phyloP scores from a whole-genome alignment of 371 early-diverging fungal genomes.

The Mortierella sp. region DNA sequence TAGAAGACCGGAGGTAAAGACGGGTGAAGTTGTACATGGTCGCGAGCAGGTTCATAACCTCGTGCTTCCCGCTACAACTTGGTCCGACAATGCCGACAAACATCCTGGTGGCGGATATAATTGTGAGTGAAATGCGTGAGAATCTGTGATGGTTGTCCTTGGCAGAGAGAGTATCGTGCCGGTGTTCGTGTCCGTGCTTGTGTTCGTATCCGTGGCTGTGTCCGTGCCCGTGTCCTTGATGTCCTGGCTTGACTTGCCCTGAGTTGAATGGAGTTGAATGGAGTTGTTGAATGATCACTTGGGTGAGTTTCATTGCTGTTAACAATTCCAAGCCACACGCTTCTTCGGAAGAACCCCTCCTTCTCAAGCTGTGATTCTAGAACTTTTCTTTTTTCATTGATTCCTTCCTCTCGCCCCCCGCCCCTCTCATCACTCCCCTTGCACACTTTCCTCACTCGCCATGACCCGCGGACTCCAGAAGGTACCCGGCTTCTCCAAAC shows the following conservation, averaged over 20 bases:
- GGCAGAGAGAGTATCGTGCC: neutral
- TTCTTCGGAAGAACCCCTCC: neutral
- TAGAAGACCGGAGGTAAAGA: constrained; percentile 44
- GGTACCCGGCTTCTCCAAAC: constrained; percentile 14
- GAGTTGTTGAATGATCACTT: neutral
- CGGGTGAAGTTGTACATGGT: constrained; percentile 65
- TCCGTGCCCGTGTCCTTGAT: neutral
- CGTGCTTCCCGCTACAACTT: constrained; percentile 79
- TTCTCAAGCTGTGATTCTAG: neutral
- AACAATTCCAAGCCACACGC: neutral
- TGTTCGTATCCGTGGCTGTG: neutral
- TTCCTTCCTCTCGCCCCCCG: neutral
- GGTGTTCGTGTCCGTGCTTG: neutral
- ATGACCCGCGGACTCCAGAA: constrained; percentile 58
- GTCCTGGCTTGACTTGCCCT: neutral
- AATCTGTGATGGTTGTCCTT: too few relatives aligned
- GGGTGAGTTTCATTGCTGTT: neutral
- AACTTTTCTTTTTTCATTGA: neutral
- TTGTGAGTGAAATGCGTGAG: too few relatives aligned
- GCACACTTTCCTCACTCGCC: constrained; percentile 12
- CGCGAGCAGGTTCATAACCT: constrained; percentile 74
- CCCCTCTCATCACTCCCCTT: neutral
- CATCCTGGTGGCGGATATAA: constrained; percentile 59
- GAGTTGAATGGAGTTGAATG: too few relatives aligned
- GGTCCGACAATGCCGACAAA: constrained; percentile 85